phyloP scores from a whole-genome alignment of 306 rosid genomes.

The Quercus gilva region DNA sequence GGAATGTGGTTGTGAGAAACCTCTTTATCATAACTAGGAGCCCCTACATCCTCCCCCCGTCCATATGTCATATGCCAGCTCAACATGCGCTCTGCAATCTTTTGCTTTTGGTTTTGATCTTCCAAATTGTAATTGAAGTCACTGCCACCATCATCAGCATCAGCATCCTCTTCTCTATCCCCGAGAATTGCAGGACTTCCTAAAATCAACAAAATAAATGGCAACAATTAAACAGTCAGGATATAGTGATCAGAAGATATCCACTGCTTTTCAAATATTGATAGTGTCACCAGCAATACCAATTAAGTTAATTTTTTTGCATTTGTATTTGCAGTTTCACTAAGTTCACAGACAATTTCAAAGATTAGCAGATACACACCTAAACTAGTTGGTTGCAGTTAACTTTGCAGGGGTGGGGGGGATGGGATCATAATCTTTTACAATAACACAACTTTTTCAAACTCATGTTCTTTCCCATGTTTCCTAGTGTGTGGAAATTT shows the following conservation, averaged over 20 bases:
- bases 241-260: neutral
- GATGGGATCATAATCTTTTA: neutral
- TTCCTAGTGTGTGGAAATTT: neutral
- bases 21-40: constrained; percentile 74
- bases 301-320: neutral
- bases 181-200: constrained; percentile 93
- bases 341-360: neutral
- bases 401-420: neutral
- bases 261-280: neutral
- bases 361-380: neutral
- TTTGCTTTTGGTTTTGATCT: constrained; percentile 77
- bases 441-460: neutral
- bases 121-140: constrained; percentile 72
- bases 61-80: constrained; percentile 83
- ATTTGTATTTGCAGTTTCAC: neutral
- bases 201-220: constrained; percentile 33
- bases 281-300: neutral
- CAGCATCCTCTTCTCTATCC: constrained; percentile 66
- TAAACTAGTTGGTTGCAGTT: neutral
- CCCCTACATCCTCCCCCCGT: constrained; percentile 55
- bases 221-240: neutral
- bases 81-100: constrained; percentile 84
- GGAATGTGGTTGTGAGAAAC: constrained; percentile 76
- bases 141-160: constrained; percentile 53
- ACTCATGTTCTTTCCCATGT: neutral